phyloP scores from a whole-genome alignment of 192 early-diverging fungal species.

The Funneliformis mosseae region DNA sequence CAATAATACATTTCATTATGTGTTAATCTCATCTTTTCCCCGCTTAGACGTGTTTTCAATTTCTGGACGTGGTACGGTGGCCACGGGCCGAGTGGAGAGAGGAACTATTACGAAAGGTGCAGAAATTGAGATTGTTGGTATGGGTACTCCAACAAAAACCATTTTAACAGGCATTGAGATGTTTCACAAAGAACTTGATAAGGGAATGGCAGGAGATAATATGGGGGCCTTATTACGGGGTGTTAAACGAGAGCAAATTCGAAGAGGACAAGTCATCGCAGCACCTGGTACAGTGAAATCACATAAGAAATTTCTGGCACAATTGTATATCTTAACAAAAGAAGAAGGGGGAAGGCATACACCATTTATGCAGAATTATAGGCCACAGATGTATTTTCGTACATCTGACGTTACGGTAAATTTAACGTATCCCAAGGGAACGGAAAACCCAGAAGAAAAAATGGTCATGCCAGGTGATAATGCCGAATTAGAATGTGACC shows the following conservation, averaged over 20 bases:
- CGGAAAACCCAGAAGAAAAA: conserved; percentile 88
- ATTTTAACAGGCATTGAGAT: conserved; percentile 98
- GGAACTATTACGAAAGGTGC: conserved; percentile 90
- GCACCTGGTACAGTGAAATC: conserved; percentile 92
- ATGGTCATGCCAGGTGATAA: conserved; percentile 99
- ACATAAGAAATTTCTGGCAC: conserved; percentile 92
- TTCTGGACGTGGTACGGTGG: conserved; percentile 95
- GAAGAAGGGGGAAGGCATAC: conserved; percentile 99
- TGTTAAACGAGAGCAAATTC: conserved; percentile 95
- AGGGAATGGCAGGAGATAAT: conserved; percentile 97
- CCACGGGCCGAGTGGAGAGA: conserved; percentile 94
- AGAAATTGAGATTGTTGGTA: conserved; percentile 97
- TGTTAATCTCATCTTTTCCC: not conserved
- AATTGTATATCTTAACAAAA: conserved; percentile 94
- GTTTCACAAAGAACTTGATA: conserved; percentile 99
- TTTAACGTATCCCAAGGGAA: conserved; percentile 73
- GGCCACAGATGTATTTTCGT: conserved; percentile 93
- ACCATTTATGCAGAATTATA: conserved; percentile 96
- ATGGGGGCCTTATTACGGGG: conserved; percentile 96
- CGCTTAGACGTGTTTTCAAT: conserved; percentile 92
- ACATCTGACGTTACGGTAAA: conserved; percentile 95
- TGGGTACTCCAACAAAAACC: conserved; percentile 86
- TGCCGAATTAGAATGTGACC: conserved; percentile 85
- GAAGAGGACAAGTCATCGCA: conserved; percentile 92
- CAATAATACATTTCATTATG: not conserved